Evolutionary conservation across 768 basidiomycete species (phyloP).

Genomic region (Lentinula boryana): DNA sequence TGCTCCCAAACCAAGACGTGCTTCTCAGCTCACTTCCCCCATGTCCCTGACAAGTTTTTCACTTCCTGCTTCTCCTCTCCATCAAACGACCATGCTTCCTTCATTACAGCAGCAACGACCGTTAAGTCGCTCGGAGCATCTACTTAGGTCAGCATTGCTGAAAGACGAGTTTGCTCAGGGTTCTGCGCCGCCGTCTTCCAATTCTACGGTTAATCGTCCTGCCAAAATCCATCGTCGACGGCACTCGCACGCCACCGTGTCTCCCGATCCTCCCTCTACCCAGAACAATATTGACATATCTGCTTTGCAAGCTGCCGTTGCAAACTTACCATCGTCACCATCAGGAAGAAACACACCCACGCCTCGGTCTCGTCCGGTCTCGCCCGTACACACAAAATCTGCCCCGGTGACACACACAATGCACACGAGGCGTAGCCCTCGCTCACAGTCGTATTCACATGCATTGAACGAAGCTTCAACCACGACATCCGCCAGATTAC

Average conservation of each 20-base stretch:
- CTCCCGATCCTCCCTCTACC: background rate
- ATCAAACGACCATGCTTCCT: background rate
- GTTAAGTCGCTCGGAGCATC: background rate
- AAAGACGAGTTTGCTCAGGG: background rate
- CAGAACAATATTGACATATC: background rate
- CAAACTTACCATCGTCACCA: background rate
- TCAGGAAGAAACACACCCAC: background rate
- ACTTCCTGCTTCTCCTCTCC: background rate
- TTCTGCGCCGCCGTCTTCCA: background rate
- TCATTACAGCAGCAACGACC: background rate
- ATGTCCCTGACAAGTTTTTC: background rate
- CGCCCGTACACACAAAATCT: background rate
- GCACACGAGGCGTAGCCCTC: background rate
- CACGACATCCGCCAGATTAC: background rate
- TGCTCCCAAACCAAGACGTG: background rate
- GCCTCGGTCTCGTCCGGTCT: constrained; percentile 1
- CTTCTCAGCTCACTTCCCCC: background rate
- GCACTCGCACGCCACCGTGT: background rate
- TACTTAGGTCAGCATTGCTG: constrained; percentile 2
- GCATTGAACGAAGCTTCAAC: background rate
- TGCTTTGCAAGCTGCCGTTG: background rate
- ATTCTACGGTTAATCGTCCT: background rate
- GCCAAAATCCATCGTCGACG: background rate
- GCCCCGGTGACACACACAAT: background rate
- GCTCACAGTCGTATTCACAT: background rate